Evolutionary conservation across 192 early-diverging fungal genomes (phyloP), one percentile per base, ranked within the genome.

Genomic region (Piromyces finnis): DNA sequence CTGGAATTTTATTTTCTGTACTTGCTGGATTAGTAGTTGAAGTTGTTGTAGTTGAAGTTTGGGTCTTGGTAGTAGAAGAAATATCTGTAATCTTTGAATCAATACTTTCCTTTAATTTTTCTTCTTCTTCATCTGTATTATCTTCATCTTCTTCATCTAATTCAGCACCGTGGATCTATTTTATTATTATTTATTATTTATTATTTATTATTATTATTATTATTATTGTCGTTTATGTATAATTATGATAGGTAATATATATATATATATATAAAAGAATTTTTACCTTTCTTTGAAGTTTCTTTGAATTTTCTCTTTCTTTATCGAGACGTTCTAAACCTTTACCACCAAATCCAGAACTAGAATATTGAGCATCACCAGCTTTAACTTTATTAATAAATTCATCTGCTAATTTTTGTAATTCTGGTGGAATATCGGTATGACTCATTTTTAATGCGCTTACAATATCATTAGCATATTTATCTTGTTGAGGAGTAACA

Each of bases 321-420:
- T 94, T 93, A 78, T 98, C 97, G 80, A 99, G 87, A 82, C 93
- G 92, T 79, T 97, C 96, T 32, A 99, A 86, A 29, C 98, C 98
- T 84, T 98, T 98, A 59, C 98, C 98, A 30, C 97, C 96, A 86
- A 98, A 99, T 0, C 98, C 98, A 28, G 88, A 91, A 18, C 91
- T 86, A 11, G 89, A 85, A 30, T 88, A 88, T 77, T 91, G 88
- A 29, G 90, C 95, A 39, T 88, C 88, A 29, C 95, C 95, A 14
- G 87, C 85, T 41, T 93, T 92, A 82, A 94, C 93, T 82, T 95
- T 96, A 36, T 88, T 87, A 79, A 93, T 90, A 82, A 94, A 95
- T 5, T 82, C 79, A 78, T 98, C 93, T 1, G 94, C 94, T 30
- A 99, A 81, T 9, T 84, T 87, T 82, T 93, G 92, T 26, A 99